A percentile compares a stretch with the other conserved stretches of the same genome.
Evolutionary conservation across 768 basidiomycete genomes (phyloP).

Genomic region (Psilocybe sp.): DNA sequence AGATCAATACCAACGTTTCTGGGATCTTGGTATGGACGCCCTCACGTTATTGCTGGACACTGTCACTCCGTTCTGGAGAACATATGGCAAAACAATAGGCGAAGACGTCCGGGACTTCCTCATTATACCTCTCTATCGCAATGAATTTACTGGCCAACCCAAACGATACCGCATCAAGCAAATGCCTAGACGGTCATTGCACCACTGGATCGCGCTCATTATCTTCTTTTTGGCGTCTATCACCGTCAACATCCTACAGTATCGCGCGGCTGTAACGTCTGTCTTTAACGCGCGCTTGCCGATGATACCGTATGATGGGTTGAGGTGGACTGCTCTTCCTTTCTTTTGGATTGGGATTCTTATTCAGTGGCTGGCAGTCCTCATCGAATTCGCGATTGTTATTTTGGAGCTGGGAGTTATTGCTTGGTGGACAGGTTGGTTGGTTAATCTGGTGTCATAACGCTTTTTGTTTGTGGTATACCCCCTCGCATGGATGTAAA

Average conservation of each 20-base stretch:
- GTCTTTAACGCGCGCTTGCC: constrained; percentile 50
- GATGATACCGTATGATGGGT: constrained; percentile 56
- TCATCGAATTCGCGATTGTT: constrained; percentile 57
- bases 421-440: constrained; percentile 79
- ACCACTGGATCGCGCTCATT: constrained; percentile 65
- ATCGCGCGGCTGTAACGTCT: constrained; percentile 55
- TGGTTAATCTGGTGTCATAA: constrained; percentile 45
- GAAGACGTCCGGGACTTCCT: constrained; percentile 79
- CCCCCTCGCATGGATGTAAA: constrained; percentile 9
- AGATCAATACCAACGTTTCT: constrained; percentile 77
- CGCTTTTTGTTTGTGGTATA: neutral
- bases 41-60: constrained; percentile 74
- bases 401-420: constrained; percentile 56
- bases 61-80: constrained; percentile 79
- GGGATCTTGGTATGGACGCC: constrained; percentile 79
- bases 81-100: constrained; percentile 78
- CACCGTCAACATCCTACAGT: constrained; percentile 51
- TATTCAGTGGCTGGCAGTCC: constrained; percentile 65
- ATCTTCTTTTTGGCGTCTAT: constrained; percentile 48
- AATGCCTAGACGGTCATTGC: constrained; percentile 60
- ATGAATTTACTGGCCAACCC: constrained; percentile 78
- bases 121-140: constrained; percentile 78
- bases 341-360: constrained; percentile 63
- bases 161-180: constrained; percentile 59
- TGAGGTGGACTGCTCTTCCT: constrained; percentile 63